phyloP scores from a whole-genome alignment of 495 filamentous ascomycete species.

The Trichoderma orchidacearum region DNA sequence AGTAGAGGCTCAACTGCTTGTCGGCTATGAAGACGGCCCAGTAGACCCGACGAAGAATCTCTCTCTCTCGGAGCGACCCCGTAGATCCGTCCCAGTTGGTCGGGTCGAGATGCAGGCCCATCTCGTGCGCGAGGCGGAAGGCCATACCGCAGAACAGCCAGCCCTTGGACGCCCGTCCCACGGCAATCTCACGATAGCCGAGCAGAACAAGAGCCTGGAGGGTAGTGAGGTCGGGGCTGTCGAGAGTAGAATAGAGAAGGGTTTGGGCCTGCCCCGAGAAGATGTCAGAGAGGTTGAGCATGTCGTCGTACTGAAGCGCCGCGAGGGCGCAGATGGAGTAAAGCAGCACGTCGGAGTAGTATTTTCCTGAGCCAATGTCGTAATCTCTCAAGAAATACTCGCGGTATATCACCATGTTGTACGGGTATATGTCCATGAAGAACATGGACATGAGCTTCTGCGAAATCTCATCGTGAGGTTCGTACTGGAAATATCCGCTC shows the following conservation, averaged over 20 bases:
- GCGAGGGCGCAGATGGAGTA: slow-evolving; percentile 20
- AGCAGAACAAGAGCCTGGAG: slow-evolving; percentile 17
- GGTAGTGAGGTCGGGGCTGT: slow-evolving; percentile 17
- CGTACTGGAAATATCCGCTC: slow-evolving; percentile 5
- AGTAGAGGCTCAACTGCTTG: slow-evolving; percentile 19
- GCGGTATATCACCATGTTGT: slow-evolving; percentile 19
- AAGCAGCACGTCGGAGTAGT: slow-evolving; percentile 19
- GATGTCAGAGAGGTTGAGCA: slow-evolving; percentile 14
- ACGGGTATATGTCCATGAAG: slow-evolving; percentile 16
- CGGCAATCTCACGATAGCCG: slow-evolving; percentile 17
- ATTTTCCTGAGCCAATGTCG: slow-evolving; percentile 13
- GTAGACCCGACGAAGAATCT: slow-evolving; percentile 16
- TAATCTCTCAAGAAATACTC: slow-evolving; percentile 19
- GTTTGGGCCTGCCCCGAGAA: slow-evolving; percentile 17
- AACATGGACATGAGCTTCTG: slow-evolving; percentile 15
- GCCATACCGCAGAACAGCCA: slow-evolving; percentile 20
- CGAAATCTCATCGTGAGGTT: slow-evolving; percentile 11
- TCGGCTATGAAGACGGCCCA: slow-evolving; percentile 20
- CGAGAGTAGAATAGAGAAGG: slow-evolving; percentile 15
- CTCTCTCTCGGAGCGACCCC: slow-evolving; percentile 3
- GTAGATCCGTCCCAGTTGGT: slow-evolving; percentile 14
- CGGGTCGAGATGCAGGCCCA: slow-evolving; percentile 23
- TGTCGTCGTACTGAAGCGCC: slow-evolving; percentile 14
- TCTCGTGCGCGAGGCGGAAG: slow-evolving; percentile 3
- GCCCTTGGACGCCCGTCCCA: slow-evolving; percentile 16